Percentiles rank a stretch among this genome's conserved stretches.
These are phyloP conservation scores for Euphorbia lathyris DNA, from an alignment of 345 rosid species.

Conservation along the genomic window DNA sequence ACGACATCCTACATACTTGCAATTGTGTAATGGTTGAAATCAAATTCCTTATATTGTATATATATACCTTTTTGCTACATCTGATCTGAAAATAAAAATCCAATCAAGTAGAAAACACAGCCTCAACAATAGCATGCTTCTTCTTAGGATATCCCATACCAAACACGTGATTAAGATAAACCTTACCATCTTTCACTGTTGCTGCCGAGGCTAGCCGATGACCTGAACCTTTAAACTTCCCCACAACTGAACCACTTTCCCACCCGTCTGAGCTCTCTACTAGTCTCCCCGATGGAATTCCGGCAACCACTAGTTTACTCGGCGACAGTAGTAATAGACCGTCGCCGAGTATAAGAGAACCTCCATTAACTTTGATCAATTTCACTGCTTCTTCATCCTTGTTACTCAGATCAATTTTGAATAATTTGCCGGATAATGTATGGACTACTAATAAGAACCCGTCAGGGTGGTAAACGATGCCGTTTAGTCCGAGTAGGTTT, in stretches of 20 bases:
- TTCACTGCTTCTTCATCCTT: constrained; percentile 36
- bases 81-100: too few species aligned
- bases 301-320: constrained; percentile 77
- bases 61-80: too few species aligned
- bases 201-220: constrained; percentile 80
- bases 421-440: constrained; percentile 57
- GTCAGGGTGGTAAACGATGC: constrained; percentile 79
- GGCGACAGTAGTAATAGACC: constrained; percentile 68
- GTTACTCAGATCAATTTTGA: constrained; percentile 48
- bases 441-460: constrained; percentile 77
- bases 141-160: constrained; percentile 81
- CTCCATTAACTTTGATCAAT: constrained; percentile 51
- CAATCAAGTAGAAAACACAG: constrained; percentile 41
- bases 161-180: constrained; percentile 66
- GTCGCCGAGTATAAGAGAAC: constrained; percentile 61
- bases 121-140: constrained; percentile 82
- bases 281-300: constrained; percentile 62
- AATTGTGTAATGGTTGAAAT: too few species aligned
- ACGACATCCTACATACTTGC: too few species aligned
- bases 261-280: constrained; percentile 84
- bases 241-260: constrained; percentile 65
- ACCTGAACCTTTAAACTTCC: constrained; percentile 57
- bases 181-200: constrained; percentile 75
- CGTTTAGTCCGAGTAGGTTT: constrained; percentile 62
- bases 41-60: too few species aligned